A percentile compares a stretch with the other conserved stretches of the same genome.
Conservation (phyloP, 164 flowering plant genomes). For the Echeveria elegans region DNA sequence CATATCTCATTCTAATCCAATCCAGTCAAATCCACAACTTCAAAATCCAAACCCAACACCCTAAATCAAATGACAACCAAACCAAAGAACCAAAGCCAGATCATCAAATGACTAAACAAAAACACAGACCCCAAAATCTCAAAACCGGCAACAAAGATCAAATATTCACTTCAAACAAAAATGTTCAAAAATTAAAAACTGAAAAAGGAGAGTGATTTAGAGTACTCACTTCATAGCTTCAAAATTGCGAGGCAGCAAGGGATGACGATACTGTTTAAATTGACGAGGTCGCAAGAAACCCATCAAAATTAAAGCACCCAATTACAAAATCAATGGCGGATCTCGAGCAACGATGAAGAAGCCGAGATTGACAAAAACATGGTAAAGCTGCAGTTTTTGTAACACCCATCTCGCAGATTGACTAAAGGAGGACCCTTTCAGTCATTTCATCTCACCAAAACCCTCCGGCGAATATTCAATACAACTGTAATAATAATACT, state of each 20-base stretch:
- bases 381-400: constrained; percentile 5
- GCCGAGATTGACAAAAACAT: neutral
- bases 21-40: neutral
- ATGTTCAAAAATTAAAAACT: constrained; percentile 5
- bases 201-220: neutral
- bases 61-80: neutral
- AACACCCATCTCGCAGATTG: neutral
- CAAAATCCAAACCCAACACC: neutral
- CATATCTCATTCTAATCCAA: neutral
- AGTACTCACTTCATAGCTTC: constrained; percentile 28
- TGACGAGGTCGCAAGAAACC: constrained; percentile 5
- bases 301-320: neutral
- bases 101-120: neutral
- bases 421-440: constrained; percentile 2
- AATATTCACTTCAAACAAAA: no score
- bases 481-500: neutral
- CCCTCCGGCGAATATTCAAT: neutral
- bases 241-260: constrained; percentile 6
- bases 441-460: neutral
- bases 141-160: neutral
- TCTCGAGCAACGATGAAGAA: neutral
- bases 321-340: neutral
- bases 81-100: no score
- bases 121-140: neutral
- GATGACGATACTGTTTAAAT: constrained; percentile 11